Base-by-base conservation (phyloP, 1,284 basidiomycete species). In the Blastosporella zonata region DNA sequence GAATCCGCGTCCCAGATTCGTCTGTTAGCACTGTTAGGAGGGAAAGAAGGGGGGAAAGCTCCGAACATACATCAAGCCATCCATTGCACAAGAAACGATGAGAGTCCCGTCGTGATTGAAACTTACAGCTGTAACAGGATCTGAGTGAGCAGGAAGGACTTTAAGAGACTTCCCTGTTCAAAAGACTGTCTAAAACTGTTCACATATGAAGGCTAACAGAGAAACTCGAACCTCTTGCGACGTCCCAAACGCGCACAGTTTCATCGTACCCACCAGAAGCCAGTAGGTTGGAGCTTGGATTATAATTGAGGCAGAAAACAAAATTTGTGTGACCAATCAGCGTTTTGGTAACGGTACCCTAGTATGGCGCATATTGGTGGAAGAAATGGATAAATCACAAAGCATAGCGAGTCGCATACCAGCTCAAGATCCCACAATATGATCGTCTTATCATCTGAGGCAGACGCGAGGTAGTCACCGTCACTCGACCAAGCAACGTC, bases 1-100 rank as follows among this genome's bases (percentile, higher is more conserved):
- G 93, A 95, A 47, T 93, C 87, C 0, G 92, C 87, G 62, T 98
- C 95, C 97, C 97, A 99, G 55, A 97, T 82, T 44, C 95, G 93
- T 64, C 94, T 96, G 60, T 27, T 20, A 35, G 49, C 37, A 46
- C 27, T 47, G 36, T 49, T 48, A 55, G 45, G 4, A 27, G 27
- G 49, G 46, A 47, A 52, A 7, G 39, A 13, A 28, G 29, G 49
- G 22, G 25, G 17, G 22, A 9, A 13, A 34, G 33, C 17, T 17
- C 8, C 12, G 13, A 17, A 71, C 90, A 64, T 59, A 96, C 93
- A 99, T 95, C 41, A 97, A 70, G 1, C 95, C 96, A 68, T 99
- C 97, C 83, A 96, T 97, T 17, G 92, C 90, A 55, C 88, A 91
- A 6, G 91, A 95, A 1, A 93, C 88, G 33, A 99, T 88, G 56